Evolutionary conservation across 257 asterid species (phyloP).

Genomic region (Catharanthus roseus): DNA sequence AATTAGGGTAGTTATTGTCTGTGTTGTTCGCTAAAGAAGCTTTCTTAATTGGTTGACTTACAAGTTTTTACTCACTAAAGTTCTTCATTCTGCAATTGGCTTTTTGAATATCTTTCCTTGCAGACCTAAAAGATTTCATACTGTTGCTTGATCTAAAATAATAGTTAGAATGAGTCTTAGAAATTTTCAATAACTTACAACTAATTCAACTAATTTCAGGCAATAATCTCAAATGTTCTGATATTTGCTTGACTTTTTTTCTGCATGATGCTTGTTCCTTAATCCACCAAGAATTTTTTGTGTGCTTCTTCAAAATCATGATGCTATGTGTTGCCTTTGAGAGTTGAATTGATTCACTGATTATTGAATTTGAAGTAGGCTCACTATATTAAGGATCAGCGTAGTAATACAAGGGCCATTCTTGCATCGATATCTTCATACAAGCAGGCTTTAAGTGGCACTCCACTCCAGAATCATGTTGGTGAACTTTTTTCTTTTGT

Average conservation of each 20-base stretch:
- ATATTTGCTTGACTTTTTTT: background rate
- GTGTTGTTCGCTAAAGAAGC: background rate
- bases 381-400: constrained; percentile 83
- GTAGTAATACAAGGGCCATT: constrained; percentile 79
- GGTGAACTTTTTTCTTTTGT: constrained; percentile 98
- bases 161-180: background rate
- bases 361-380: constrained; percentile 43
- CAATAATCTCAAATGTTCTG: background rate
- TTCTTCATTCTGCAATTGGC: background rate
- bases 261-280: background rate
- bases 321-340: background rate
- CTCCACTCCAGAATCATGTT: constrained; percentile 96
- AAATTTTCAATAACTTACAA: too few relatives aligned
- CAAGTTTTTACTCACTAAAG: background rate
- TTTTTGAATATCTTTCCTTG: background rate
- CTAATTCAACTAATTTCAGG: background rate
- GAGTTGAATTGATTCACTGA: background rate
- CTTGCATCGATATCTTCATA: constrained; percentile 68
- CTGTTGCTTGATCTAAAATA: background rate
- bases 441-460: constrained; percentile 97
- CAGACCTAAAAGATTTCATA: background rate
- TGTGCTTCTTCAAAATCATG: background rate
- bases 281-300: background rate
- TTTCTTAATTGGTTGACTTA: background rate
- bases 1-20: background rate